Percentiles rank a stretch among this genome's conserved stretches.
These are phyloP conservation scores for Coniella lustricola DNA, from an alignment of 2,329 filamentous ascomycete genomes.

Conservation along the genomic window DNA sequence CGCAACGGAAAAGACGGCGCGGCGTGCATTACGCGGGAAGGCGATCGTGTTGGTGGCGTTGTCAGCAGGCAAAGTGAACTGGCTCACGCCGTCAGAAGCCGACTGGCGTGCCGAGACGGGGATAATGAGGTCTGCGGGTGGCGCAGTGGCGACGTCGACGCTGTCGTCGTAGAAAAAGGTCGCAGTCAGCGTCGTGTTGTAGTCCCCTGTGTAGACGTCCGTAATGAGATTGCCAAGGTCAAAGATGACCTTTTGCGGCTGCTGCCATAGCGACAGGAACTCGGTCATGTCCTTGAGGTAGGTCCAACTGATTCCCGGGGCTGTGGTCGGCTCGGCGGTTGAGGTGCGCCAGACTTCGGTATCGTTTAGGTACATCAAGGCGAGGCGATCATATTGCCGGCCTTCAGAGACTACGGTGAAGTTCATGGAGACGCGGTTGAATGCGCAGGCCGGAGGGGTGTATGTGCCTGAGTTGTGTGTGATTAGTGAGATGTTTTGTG, in stretches of 20 bases:
- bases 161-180: conserved; percentile 54
- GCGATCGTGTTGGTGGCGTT: conserved; percentile 51
- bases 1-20: conserved; percentile 68
- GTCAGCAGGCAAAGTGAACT: conserved; percentile 59
- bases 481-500: no score
- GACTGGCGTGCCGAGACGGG: conserved; percentile 55
- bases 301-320: conserved; percentile 64
- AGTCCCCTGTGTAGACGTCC: conserved; percentile 62
- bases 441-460: conserved; percentile 58
- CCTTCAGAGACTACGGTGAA: conserved; percentile 67
- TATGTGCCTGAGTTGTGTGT: conserved; percentile 47
- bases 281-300: conserved; percentile 74
- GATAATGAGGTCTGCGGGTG: conserved; percentile 58
- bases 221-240: conserved; percentile 70
- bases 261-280: conserved; percentile 61
- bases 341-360: conserved; percentile 78
- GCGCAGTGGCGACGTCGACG: conserved; percentile 31
- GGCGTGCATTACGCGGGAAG: conserved; percentile 60
- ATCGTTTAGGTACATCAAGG: conserved; percentile 67
- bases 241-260: conserved; percentile 68
- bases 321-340: conserved; percentile 65
- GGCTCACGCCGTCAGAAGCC: conserved; percentile 47
- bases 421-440: conserved; percentile 70
- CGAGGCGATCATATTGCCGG: conserved; percentile 70
- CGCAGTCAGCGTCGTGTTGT: conserved; percentile 68